Evolutionary conservation across 129 eudicot species (phyloP).

Genomic region (Logfia minima): DNA sequence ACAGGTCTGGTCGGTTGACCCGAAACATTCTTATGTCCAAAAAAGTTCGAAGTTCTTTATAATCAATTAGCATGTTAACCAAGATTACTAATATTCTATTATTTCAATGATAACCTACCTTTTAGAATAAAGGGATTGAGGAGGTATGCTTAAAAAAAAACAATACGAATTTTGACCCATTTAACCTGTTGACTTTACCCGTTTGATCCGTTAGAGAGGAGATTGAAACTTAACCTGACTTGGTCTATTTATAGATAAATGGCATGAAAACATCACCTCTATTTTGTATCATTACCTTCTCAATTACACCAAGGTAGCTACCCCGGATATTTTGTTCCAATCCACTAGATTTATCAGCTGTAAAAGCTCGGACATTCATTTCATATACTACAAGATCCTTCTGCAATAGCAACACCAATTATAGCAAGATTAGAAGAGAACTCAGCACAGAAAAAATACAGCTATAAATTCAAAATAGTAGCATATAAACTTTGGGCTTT

Average conservation of each 20-base stretch:
- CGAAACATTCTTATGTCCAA: not conserved
- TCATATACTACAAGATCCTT: constrained; percentile 93
- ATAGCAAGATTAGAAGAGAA: not conserved
- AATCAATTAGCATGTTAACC: not conserved
- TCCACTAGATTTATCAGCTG: constrained; percentile 89
- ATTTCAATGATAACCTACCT: not conserved
- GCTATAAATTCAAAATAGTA: not conserved
- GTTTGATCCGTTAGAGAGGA: not conserved
- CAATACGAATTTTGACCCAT: not conserved
- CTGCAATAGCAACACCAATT: constrained; percentile 48
- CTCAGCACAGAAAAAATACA: not conserved
- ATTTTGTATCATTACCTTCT: constrained; percentile 52
- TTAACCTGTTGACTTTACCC: not conserved
- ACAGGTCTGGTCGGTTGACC: not conserved
- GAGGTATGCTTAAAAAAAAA: not conserved
- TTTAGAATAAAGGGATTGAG: not conserved
- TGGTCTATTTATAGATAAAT: not conserved
- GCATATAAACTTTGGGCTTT: not conserved
- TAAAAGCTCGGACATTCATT: constrained; percentile 95
- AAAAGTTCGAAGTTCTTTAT: not conserved
- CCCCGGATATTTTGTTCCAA: constrained; percentile 63
- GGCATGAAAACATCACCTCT: not conserved
- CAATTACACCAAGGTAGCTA: constrained; percentile 91
- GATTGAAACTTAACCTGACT: not conserved
- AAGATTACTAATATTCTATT: not conserved